phyloP scores from a whole-genome alignment of 805 yeast species.

The Wickerhamomyces rabaulensis region DNA sequence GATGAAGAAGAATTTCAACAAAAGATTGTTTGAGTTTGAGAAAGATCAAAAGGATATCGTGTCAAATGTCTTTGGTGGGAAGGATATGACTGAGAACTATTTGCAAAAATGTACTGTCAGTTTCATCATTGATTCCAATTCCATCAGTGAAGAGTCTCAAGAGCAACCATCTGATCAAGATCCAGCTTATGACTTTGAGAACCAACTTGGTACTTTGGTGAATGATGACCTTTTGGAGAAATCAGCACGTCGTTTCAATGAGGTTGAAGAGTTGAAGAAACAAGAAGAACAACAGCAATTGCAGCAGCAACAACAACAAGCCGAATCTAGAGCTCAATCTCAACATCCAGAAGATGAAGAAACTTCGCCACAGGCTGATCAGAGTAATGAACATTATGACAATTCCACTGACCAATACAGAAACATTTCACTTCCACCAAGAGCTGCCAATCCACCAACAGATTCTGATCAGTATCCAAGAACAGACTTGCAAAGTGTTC shows the following conservation, averaged over 20 bases:
- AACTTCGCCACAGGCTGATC: not conserved
- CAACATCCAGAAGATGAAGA: not conserved
- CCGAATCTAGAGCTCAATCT: not conserved
- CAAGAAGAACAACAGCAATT: conserved; percentile 6
- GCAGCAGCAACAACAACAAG: conserved; percentile 1
- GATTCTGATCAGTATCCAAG: not conserved
- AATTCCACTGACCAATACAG: not conserved
- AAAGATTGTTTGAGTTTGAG: conserved; percentile 21
- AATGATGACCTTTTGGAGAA: conserved; percentile 12
- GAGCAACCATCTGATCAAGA: conserved; percentile 7
- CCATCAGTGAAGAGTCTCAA: conserved; percentile 5
- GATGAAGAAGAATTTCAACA: conserved; percentile 20
- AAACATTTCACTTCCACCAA: conserved; percentile 5
- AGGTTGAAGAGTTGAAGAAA: conserved; percentile 5
- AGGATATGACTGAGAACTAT: conserved; percentile 25
- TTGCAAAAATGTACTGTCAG: conserved; percentile 24
- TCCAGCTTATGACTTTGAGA: conserved; percentile 10
- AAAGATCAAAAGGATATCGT: conserved; percentile 26
- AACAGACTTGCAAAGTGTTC: not conserved
- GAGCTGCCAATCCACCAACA: conserved; percentile 8
- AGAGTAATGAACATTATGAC: not conserved
- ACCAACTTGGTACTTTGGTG: conserved; percentile 19
- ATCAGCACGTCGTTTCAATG: conserved; percentile 12
- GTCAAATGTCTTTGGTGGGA: conserved; percentile 28
- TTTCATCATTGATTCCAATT: conserved; percentile 19